A percentile compares a stretch with the other conserved stretches of the same genome.
These are phyloP conservation scores for Rhynchosporium graminicola DNA, from an alignment of 2,329 filamentous ascomycete species.

Conservation along the genomic window DNA sequence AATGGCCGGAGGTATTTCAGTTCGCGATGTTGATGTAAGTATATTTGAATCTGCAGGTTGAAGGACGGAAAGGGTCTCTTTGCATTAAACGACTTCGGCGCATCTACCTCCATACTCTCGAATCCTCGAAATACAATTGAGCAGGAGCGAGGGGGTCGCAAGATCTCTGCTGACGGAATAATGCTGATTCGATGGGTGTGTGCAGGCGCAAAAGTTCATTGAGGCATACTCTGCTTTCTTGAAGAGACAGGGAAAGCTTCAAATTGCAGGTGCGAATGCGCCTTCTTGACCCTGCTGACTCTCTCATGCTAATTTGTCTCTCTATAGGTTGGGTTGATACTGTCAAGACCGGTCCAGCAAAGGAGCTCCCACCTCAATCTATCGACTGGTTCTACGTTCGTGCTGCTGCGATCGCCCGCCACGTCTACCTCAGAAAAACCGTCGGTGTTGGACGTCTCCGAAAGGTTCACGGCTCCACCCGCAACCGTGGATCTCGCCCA, in stretches of 20 bases:
- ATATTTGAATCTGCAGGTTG: constrained; percentile 35
- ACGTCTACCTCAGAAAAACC: constrained; percentile 99
- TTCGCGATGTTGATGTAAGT: constrained; percentile 85
- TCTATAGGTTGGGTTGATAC: constrained; percentile 92
- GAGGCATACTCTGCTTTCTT: constrained; percentile 82
- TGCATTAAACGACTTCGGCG: constrained; percentile 25
- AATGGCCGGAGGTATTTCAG: constrained; percentile 77
- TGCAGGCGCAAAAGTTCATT: constrained; percentile 87
- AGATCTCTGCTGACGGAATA: constrained; percentile 73
- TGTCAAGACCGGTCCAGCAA: constrained; percentile 95
- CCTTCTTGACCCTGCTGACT: not conserved
- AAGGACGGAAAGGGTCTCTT: constrained; percentile 21
- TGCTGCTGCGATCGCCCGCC: constrained; percentile 91
- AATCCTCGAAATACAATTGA: constrained; percentile 44
- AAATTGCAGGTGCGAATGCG: constrained; percentile 73
- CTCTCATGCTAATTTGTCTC: constrained; percentile 29
- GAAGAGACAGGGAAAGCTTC: constrained; percentile 92
- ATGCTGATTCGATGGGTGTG: constrained; percentile 58
- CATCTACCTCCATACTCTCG: constrained; percentile 27
- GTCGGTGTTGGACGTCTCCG: constrained; percentile 97
- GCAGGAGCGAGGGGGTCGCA: constrained; percentile 73
- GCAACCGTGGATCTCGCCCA: constrained; percentile 93
- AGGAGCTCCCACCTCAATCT: constrained; percentile 97
- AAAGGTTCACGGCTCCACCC: constrained; percentile 93
- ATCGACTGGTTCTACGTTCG: constrained; percentile 96